A percentile compares a stretch with the other conserved stretches of the same genome.
These are phyloP conservation scores for Hymenoscyphus albidus DNA, from an alignment of 2,329 filamentous ascomycete genomes.

Conservation along the genomic window DNA sequence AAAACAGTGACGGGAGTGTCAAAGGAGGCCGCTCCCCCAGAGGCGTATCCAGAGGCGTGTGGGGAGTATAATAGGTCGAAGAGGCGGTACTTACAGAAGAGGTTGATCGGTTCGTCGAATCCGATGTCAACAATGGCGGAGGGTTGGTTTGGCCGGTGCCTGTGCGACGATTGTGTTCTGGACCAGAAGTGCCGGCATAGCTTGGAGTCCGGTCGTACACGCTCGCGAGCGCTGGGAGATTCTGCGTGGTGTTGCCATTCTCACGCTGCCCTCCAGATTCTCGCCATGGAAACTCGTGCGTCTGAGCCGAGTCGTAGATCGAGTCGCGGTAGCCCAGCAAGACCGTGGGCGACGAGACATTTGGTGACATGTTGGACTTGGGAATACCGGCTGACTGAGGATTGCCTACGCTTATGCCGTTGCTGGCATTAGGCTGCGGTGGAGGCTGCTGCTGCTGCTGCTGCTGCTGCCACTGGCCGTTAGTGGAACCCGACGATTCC, in stretches of 20 bases:
- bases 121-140: constrained; percentile 30
- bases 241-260: constrained; percentile 18
- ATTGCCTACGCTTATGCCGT: not conserved
- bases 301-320: constrained; percentile 21
- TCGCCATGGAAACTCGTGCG: constrained; percentile 29
- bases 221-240: constrained; percentile 19
- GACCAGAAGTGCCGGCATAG: constrained; percentile 12
- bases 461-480: constrained; percentile 22
- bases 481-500: constrained; percentile 24
- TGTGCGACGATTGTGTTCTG: constrained; percentile 27
- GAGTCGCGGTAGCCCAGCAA: constrained; percentile 36
- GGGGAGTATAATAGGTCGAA: constrained; percentile 29
- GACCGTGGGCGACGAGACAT: constrained; percentile 20
- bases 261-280: constrained; percentile 24
- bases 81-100: constrained; percentile 30
- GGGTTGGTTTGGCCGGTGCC: constrained; percentile 24
- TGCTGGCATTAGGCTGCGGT: constrained; percentile 5
- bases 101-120: constrained; percentile 30
- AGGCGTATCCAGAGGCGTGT: constrained; percentile 32
- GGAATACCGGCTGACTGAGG: constrained; percentile 17
- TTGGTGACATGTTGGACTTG: constrained; percentile 22
- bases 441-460: constrained; percentile 9
- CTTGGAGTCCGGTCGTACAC: constrained; percentile 22
- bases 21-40: constrained; percentile 27
- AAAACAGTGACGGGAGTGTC: constrained; percentile 28